Evolutionary conservation across 2,329 filamentous ascomycete species (phyloP).

Genomic region (Mariannaea sp.): DNA sequence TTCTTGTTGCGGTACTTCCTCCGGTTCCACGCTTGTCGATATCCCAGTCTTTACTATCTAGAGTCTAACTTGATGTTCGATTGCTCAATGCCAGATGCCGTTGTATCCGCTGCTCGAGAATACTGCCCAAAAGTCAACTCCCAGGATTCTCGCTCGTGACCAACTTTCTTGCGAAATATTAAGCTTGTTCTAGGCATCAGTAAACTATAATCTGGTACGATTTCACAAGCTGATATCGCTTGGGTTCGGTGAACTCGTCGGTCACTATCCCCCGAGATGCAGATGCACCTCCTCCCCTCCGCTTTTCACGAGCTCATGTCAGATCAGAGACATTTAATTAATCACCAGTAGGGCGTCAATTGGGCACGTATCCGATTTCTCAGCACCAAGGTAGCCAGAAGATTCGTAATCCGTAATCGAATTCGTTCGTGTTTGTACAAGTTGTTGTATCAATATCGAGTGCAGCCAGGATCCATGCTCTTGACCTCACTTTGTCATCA

Average conservation of each 20-base stretch:
- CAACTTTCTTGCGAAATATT: background rate
- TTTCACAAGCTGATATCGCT: background rate
- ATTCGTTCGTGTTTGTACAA: constrained; percentile 32
- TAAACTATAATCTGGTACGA: background rate
- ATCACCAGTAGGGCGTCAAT: background rate
- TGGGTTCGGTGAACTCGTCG: background rate
- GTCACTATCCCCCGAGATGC: background rate
- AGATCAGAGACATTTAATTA: background rate
- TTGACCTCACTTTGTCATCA: constrained; percentile 20
- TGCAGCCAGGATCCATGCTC: constrained; percentile 3
- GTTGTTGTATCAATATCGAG: constrained; percentile 27
- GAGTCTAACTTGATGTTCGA: too few species aligned
- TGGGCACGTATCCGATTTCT: background rate
- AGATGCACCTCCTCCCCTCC: background rate
- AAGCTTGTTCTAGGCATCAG: background rate
- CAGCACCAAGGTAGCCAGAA: background rate
- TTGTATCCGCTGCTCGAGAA: background rate
- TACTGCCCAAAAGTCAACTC: background rate
- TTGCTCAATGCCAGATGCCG: too few species aligned
- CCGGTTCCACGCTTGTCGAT: background rate
- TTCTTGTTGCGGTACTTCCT: constrained; percentile 12
- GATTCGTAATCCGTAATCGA: constrained; percentile 13
- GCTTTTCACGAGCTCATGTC: background rate
- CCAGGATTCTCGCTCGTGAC: background rate
- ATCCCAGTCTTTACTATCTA: too few species aligned